phyloP scores from a whole-genome alignment of 805 yeast genomes.

The Nakazawaea holstii region DNA sequence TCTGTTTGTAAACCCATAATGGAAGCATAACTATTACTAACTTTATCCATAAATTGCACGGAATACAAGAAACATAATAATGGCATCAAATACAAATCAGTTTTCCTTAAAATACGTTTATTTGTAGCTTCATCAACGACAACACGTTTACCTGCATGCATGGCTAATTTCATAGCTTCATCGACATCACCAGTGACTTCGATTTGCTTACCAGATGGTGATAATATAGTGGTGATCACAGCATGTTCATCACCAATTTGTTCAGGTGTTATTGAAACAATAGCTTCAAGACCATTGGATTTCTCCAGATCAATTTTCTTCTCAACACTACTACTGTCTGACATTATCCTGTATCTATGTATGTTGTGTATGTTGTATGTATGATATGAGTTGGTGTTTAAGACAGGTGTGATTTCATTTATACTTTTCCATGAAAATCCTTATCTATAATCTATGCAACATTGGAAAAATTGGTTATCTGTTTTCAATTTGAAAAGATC shows the following conservation, averaged over 20 bases:
- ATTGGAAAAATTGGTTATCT: too few relatives aligned
- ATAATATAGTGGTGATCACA: slow-evolving; percentile 16
- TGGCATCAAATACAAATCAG: slow-evolving; percentile 33
- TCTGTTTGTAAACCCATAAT: slow-evolving; percentile 31
- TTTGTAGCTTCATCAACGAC: slow-evolving; percentile 23
- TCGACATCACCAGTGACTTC: slow-evolving; percentile 31
- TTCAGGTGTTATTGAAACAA: slow-evolving; percentile 11
- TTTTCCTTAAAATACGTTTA: slow-evolving; percentile 28
- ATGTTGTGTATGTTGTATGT: too few relatives aligned
- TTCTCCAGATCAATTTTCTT: not conserved
- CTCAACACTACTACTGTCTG: not conserved
- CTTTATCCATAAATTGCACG: slow-evolving; percentile 36
- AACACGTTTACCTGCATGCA: slow-evolving; percentile 17
- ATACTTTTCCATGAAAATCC: too few relatives aligned
- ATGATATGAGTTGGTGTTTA: too few relatives aligned
- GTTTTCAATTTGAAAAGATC: too few relatives aligned
- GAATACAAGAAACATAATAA: slow-evolving; percentile 28
- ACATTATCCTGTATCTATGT: too few relatives aligned
- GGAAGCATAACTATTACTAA: slow-evolving; percentile 31
- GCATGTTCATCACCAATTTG: slow-evolving; percentile 12
- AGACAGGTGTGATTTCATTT: too few relatives aligned
- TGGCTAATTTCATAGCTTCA: slow-evolving; percentile 29
- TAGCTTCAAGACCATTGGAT: not conserved
- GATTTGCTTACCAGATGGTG: slow-evolving; percentile 15
- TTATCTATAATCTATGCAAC: too few relatives aligned